Conservation (phyloP, 495 filamentous ascomycete genomes). For the Penicillium atrosanguineum region DNA sequence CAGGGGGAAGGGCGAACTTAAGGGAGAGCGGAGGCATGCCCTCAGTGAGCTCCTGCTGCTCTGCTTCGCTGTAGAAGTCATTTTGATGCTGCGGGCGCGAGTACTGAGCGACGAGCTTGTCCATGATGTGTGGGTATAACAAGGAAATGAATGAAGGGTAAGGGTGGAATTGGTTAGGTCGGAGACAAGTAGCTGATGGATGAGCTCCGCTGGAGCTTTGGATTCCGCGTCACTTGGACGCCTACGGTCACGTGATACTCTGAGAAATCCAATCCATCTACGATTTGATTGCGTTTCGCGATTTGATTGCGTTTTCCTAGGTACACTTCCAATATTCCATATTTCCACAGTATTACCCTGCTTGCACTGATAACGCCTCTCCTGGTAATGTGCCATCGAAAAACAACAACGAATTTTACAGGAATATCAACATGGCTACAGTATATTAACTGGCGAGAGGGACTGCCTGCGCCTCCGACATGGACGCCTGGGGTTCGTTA, state of each 20-base stretch:
- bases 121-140: constrained; percentile 58
- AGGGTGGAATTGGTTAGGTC: constrained; percentile 6
- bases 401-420: constrained; percentile 6
- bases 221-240: constrained; percentile 46
- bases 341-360: neutral
- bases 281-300: too few relatives aligned
- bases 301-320: neutral
- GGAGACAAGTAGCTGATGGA: constrained; percentile 21
- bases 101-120: constrained; percentile 89
- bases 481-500: constrained; percentile 3
- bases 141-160: constrained; percentile 2
- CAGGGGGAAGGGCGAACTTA: constrained; percentile 91
- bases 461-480: neutral
- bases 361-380: neutral
- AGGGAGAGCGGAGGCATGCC: constrained; percentile 71
- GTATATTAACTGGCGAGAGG: constrained; percentile 5
- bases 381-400: neutral
- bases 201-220: constrained; percentile 37
- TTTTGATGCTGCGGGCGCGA: constrained; percentile 67
- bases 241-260: constrained; percentile 39
- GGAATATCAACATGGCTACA: constrained; percentile 5
- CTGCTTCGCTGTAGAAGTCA: constrained; percentile 69
- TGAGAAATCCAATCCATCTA: neutral
- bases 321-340: neutral
- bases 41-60: constrained; percentile 69